Percentiles rank a stretch among this genome's conserved stretches.
These are phyloP conservation scores for Puccinia horiana DNA, from an alignment of 1,284 basidiomycete species.

Conservation along the genomic window DNA sequence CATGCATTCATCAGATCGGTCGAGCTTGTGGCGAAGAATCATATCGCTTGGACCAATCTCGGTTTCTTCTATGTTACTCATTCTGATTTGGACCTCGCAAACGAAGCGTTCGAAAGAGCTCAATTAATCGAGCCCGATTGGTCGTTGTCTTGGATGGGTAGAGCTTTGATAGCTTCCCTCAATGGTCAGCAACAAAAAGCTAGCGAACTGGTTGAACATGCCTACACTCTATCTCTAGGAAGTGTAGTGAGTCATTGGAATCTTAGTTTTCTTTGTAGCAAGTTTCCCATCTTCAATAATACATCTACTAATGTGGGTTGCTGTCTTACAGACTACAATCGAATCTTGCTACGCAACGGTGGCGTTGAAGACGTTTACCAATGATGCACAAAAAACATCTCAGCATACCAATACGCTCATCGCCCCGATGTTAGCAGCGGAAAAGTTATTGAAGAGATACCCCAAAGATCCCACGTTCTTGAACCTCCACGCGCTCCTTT, in stretches of 20 bases:
- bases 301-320: background rate
- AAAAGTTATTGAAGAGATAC: conserved; percentile 39
- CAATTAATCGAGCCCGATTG: conserved; percentile 91
- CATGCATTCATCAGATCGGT: conserved; percentile 89
- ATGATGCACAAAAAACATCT: background rate
- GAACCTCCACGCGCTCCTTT: conserved; percentile 82
- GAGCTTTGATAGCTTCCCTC: conserved; percentile 74
- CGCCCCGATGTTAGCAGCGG: conserved; percentile 39
- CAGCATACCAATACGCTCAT: conserved; percentile 13
- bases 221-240: conserved; percentile 70
- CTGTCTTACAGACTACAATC: conserved; percentile 31
- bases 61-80: conserved; percentile 86
- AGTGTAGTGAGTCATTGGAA: conserved; percentile 64
- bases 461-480: conserved; percentile 56
- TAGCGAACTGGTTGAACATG: conserved; percentile 76
- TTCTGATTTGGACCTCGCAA: conserved; percentile 78
- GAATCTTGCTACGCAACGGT: conserved; percentile 41
- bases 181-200: conserved; percentile 70
- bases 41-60: conserved; percentile 78
- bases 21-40: conserved; percentile 72
- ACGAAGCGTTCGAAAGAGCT: conserved; percentile 80
- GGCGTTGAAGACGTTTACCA: conserved; percentile 13
- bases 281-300: background rate
- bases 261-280: background rate
- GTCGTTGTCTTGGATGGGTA: conserved; percentile 88